A percentile compares a stretch with the other conserved stretches of the same genome.
These are phyloP conservation scores for Margaritispora aquatica DNA, from an alignment of 495 filamentous ascomycete genomes.

Conservation along the genomic window DNA sequence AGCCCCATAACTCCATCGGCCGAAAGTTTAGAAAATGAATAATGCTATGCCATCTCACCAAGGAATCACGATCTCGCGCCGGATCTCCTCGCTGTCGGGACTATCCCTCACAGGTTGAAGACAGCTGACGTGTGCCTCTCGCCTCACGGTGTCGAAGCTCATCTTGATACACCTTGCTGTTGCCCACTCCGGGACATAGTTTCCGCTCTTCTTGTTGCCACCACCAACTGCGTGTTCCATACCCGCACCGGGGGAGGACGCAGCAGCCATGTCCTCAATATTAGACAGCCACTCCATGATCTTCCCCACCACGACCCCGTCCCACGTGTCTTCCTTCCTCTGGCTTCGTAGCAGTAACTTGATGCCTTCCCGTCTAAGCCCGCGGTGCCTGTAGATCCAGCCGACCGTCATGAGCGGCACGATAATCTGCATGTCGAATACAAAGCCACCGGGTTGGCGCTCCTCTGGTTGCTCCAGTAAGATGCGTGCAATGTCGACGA, in stretches of 20 bases:
- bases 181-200: slow-evolving; percentile 17
- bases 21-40: background rate
- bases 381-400: slow-evolving; percentile 27
- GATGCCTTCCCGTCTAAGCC: slow-evolving; percentile 34
- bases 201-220: background rate
- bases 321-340: slow-evolving; percentile 41
- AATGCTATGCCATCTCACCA: slow-evolving; percentile 5
- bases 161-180: slow-evolving; percentile 13
- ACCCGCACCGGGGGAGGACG: background rate
- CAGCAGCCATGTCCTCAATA: slow-evolving; percentile 9
- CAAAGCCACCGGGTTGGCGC: background rate
- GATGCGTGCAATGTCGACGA: slow-evolving; percentile 12
- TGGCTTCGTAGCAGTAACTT: slow-evolving; percentile 28
- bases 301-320: slow-evolving; percentile 21
- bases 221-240: background rate
- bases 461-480: slow-evolving; percentile 1
- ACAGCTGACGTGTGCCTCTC: slow-evolving; percentile 9
- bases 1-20: too few species aligned
- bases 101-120: slow-evolving; percentile 9
- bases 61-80: slow-evolving; percentile 9
- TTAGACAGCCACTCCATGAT: slow-evolving; percentile 15
- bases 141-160: slow-evolving; percentile 10
- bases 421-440: slow-evolving; percentile 31
- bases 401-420: slow-evolving; percentile 18
- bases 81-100: background rate